Evolutionary conservation across 495 filamentous ascomycete species (phyloP).

Genomic region (Monascus purpureus): DNA sequence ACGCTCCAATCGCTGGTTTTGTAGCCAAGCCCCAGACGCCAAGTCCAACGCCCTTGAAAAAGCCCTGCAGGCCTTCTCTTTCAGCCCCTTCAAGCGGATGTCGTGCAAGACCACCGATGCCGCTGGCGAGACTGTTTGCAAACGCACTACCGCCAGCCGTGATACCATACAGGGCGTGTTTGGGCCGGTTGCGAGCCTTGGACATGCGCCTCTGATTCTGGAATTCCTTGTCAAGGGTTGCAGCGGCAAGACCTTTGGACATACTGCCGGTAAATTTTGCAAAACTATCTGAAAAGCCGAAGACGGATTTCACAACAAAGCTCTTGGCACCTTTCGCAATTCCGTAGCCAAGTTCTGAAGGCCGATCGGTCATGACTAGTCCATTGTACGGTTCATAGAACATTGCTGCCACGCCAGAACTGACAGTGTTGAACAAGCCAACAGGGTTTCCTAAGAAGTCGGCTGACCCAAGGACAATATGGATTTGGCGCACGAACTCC

Average conservation of each 20-base stretch:
- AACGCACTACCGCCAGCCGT: conserved; percentile 93
- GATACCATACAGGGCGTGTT: conserved; percentile 92
- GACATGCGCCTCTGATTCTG: conserved; percentile 92
- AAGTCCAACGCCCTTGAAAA: conserved; percentile 96
- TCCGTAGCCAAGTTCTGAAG: conserved; percentile 84
- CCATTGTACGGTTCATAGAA: conserved; percentile 99
- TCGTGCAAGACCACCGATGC: conserved; percentile 80
- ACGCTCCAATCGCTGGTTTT: conserved; percentile 91
- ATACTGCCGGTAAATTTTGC: conserved; percentile 94
- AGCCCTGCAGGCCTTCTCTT: conserved; percentile 82
- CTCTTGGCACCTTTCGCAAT: conserved; percentile 93
- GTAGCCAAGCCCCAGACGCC: conserved; percentile 84
- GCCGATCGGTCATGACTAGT: conserved; percentile 86
- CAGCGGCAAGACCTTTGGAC: conserved; percentile 87
- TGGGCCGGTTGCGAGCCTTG: conserved; percentile 81
- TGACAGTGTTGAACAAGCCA: conserved; percentile 94
- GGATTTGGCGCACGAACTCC: conserved; percentile 86
- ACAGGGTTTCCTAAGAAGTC: conserved; percentile 99
- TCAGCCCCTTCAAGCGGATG: conserved; percentile 94
- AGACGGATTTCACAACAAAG: conserved; percentile 97
- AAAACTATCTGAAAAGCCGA: conserved; percentile 89
- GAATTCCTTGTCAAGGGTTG: conserved; percentile 95
- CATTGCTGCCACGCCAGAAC: conserved; percentile 89
- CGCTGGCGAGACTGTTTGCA: conserved; percentile 78
- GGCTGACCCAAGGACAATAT: conserved; percentile 90